These are phyloP conservation scores for Umbellularia californica DNA, from an alignment of 164 flowering plant species.

Conservation along the genomic window DNA sequence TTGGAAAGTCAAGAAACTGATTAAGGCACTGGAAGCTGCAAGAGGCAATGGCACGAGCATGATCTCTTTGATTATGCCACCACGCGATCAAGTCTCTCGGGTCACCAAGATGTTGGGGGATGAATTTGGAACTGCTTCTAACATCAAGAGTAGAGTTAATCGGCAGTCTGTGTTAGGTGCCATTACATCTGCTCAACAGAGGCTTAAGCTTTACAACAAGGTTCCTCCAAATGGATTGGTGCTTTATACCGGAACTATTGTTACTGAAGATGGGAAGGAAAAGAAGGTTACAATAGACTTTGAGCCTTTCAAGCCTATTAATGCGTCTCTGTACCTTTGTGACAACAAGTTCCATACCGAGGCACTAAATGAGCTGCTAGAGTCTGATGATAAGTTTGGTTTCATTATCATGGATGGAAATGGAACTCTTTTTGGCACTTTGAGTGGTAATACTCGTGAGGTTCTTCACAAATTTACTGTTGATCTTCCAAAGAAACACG, in stretches of 20 bases:
- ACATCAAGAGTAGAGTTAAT: slow-evolving; percentile 15
- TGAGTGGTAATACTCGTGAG: slow-evolving; percentile 13
- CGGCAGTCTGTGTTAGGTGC: slow-evolving; percentile 16
- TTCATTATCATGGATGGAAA: slow-evolving; percentile 17
- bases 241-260: slow-evolving; percentile 14
- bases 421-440: slow-evolving; percentile 17
- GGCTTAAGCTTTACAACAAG: slow-evolving; percentile 15
- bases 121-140: slow-evolving; percentile 16
- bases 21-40: slow-evolving; percentile 14
- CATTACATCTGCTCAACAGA: slow-evolving; percentile 17
- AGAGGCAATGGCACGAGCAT: slow-evolving; percentile 17
- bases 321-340: slow-evolving; percentile 13
- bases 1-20: slow-evolving; percentile 15
- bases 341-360: slow-evolving; percentile 16
- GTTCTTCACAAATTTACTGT: slow-evolving; percentile 13
- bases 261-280: slow-evolving; percentile 17
- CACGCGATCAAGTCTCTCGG: slow-evolving; percentile 13
- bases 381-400: slow-evolving; percentile 16
- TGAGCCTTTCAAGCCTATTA: slow-evolving; percentile 14
- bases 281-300: slow-evolving; percentile 16
- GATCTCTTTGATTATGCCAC: slow-evolving; percentile 17
- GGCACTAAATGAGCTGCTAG: slow-evolving; percentile 12
- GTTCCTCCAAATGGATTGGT: slow-evolving; percentile 16
- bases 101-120: slow-evolving; percentile 17
- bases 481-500: slow-evolving; percentile 14